These are phyloP conservation scores for Leersia perrieri DNA, from an alignment of 176 grass and related monocot genomes.

Conservation along the genomic window DNA sequence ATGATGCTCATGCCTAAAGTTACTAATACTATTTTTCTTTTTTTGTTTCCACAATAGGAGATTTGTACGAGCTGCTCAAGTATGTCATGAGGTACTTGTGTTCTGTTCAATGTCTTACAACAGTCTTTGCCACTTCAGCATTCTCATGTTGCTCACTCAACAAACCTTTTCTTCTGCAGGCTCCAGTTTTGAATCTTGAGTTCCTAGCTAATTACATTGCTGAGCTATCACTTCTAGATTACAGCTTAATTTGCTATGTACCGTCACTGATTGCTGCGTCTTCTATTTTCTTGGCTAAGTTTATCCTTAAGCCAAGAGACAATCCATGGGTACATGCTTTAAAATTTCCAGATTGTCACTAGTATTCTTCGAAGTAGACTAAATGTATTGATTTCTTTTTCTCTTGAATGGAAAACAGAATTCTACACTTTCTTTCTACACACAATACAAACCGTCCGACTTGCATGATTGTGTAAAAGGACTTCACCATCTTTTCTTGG, in stretches of 20 bases:
- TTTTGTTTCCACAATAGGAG: conserved; percentile 39
- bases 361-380: neutral
- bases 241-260: conserved; percentile 72
- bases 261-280: conserved; percentile 83
- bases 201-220: conserved; percentile 81
- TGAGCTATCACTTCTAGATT: conserved; percentile 87
- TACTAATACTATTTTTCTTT: neutral
- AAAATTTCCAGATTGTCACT: conserved; percentile 1
- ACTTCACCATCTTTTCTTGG: conserved; percentile 56
- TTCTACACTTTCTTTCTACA: conserved; percentile 65
- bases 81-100: conserved; percentile 62
- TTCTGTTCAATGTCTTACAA: conserved; percentile 27
- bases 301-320: conserved; percentile 74
- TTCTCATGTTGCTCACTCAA: conserved; percentile 5
- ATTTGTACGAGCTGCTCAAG: conserved; percentile 68
- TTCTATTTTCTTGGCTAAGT: conserved; percentile 79
- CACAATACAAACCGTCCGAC: conserved; percentile 68
- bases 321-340: conserved; percentile 69
- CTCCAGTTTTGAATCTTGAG: conserved; percentile 65
- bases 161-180: conserved; percentile 35
- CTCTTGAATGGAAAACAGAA: conserved; percentile 48
- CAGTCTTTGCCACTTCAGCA: neutral
- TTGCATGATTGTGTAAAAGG: conserved; percentile 58
- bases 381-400: conserved; percentile 3
- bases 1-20: conserved; percentile 9